Evolutionary conservation across 176 grass and related monocot genomes (phyloP).

Genomic region (Bromus sterilis): DNA sequence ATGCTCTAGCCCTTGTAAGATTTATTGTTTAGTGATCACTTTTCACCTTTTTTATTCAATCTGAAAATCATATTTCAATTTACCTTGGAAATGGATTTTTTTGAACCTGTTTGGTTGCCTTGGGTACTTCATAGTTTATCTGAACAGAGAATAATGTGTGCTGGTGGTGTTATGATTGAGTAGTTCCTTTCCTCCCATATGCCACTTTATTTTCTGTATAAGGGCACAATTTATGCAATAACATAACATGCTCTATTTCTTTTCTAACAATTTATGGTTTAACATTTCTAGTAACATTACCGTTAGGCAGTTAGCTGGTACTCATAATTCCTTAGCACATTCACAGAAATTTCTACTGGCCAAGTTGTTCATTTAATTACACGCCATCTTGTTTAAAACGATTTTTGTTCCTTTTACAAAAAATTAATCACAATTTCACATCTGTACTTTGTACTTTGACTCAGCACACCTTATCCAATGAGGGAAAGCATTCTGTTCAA

Average conservation of each 20-base stretch:
- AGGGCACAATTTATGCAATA: not conserved
- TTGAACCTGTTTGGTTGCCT: not conserved
- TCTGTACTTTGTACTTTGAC: not conserved
- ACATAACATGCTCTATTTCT: not conserved
- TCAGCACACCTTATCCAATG: not conserved
- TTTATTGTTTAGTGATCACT: not conserved
- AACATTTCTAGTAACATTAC: not conserved
- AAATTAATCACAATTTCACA: not conserved
- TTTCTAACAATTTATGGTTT: not conserved
- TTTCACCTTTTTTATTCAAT: not conserved
- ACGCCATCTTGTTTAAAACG: not conserved
- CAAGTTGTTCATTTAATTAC: not conserved
- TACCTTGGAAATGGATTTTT: not conserved
- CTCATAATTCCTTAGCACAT: not conserved
- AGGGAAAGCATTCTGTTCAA: not conserved
- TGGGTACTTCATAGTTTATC: not conserved
- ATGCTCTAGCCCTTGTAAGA: constrained; percentile 79
- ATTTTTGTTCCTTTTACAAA: not conserved
- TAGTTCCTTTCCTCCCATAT: not conserved
- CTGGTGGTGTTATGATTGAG: not conserved
- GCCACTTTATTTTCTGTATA: not conserved
- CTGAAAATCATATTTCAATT: not conserved
- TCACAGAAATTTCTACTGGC: constrained; percentile 6
- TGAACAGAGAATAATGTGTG: not conserved
- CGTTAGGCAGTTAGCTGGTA: not conserved